These are phyloP conservation scores for Tetragonia tetragonoides DNA, from an alignment of 148 eudicot species.

Conservation along the genomic window DNA sequence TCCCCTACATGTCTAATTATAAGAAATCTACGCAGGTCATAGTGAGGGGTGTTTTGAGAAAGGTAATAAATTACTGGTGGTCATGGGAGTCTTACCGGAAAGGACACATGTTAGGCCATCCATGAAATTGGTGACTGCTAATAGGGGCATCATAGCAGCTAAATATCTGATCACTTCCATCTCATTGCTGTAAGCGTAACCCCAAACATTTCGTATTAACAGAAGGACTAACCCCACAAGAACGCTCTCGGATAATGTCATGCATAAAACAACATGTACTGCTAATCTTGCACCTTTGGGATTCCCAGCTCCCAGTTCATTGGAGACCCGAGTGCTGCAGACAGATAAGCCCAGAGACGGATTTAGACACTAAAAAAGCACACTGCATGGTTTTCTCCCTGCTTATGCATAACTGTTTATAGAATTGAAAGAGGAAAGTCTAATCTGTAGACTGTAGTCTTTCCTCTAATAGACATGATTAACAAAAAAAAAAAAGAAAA, in stretches of 20 bases:
- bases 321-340: conserved; percentile 36
- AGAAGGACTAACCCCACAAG: conserved; percentile 29
- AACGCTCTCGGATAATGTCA: conserved; percentile 29
- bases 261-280: conserved; percentile 28
- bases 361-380: neutral
- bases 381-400: neutral
- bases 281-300: conserved; percentile 33
- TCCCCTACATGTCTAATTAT: too few species aligned
- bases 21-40: too few species aligned
- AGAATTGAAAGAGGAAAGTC: neutral
- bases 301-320: conserved; percentile 43
- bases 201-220: conserved; percentile 32
- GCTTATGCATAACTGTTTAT: neutral
- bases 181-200: conserved; percentile 39
- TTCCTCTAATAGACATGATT: neutral
- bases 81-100: conserved; percentile 23
- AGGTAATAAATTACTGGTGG: neutral
- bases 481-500: conserved; percentile 1
- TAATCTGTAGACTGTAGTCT: neutral
- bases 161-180: conserved; percentile 34
- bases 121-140: conserved; percentile 33
- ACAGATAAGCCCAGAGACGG: neutral
- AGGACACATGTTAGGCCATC: conserved; percentile 39
- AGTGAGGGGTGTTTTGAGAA: too few species aligned
- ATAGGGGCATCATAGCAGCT: conserved; percentile 36